Conservation (phyloP, 2,329 filamentous ascomycete species). For the Xylariaceae sp. region DNA sequence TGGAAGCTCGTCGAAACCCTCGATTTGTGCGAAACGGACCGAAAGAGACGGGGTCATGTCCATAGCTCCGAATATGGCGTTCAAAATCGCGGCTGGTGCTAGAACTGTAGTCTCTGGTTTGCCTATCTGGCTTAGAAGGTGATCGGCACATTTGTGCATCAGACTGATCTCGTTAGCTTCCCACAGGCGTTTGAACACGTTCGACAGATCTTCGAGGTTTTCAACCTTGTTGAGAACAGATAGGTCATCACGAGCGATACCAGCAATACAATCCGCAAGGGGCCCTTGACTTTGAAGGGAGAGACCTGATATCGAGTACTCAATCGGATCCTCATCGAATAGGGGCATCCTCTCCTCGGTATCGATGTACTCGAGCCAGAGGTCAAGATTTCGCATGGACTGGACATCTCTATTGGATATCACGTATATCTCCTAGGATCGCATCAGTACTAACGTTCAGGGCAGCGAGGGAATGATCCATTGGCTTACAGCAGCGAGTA, state of each 20-base stretch:
- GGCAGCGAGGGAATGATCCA: background rate
- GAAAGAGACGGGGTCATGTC: constrained; percentile 3
- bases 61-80: background rate
- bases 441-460: background rate
- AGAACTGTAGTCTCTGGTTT: background rate
- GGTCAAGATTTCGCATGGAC: constrained; percentile 9
- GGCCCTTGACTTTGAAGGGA: background rate
- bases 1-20: background rate
- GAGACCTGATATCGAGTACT: constrained; percentile 3
- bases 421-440: constrained; percentile 5
- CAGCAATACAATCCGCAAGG: background rate
- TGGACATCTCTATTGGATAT: constrained; percentile 10
- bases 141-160: background rate
- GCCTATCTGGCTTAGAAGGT: background rate
- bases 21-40: background rate
- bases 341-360: constrained; percentile 11
- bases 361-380: constrained; percentile 8
- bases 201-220: background rate
- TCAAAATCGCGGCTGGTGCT: background rate
- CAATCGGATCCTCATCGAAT: constrained; percentile 7
- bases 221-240: background rate
- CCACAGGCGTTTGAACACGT: background rate
- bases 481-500: constrained; percentile 9
- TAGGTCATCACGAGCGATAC: background rate
- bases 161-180: constrained; percentile 1